Conservation (phyloP, 192 early-diverging fungal species). For the Lobosporangium transversale region DNA sequence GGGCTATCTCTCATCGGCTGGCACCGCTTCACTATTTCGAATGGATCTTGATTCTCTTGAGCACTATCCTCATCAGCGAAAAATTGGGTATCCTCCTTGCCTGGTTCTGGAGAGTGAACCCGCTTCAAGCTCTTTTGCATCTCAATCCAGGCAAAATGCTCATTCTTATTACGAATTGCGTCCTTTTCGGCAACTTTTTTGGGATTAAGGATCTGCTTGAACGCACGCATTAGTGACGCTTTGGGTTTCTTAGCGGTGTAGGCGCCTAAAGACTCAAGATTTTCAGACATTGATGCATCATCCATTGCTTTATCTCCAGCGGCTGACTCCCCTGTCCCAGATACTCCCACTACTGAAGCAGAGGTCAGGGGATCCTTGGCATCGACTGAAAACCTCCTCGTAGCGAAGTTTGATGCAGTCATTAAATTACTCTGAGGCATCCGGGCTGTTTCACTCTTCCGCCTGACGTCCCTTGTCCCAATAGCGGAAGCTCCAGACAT, state of each 20-base stretch:
- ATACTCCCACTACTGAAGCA: neutral
- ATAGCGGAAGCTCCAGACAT: slow-evolving; percentile 30
- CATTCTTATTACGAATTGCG: slow-evolving; percentile 30
- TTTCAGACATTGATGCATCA: neutral
- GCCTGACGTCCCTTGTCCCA: neutral
- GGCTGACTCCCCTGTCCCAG: neutral
- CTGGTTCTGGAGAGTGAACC: slow-evolving; percentile 27
- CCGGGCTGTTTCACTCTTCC: slow-evolving; percentile 30
- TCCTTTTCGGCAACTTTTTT: slow-evolving; percentile 45
- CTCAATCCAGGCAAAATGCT: slow-evolving; percentile 51
- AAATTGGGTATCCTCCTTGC: slow-evolving; percentile 6
- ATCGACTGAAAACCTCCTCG: slow-evolving; percentile 35
- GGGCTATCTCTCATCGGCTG: slow-evolving; percentile 22
- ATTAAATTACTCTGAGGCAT: slow-evolving; percentile 5
- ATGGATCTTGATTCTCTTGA: slow-evolving; percentile 22
- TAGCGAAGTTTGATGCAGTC: slow-evolving; percentile 7
- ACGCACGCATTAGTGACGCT: slow-evolving; percentile 25
- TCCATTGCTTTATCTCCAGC: neutral
- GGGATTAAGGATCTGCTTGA: slow-evolving; percentile 48
- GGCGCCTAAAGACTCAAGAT: neutral
- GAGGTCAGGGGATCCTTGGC: slow-evolving; percentile 1
- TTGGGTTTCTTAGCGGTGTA: slow-evolving; percentile 47
- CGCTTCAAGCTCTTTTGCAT: slow-evolving; percentile 46
- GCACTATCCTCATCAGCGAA: neutral
- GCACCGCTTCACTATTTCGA: slow-evolving; percentile 14